Evolutionary conservation across 192 early-diverging fungal genomes (phyloP), one percentile per base, ranked within the genome.

Genomic region (Coemansia sp.): DNA sequence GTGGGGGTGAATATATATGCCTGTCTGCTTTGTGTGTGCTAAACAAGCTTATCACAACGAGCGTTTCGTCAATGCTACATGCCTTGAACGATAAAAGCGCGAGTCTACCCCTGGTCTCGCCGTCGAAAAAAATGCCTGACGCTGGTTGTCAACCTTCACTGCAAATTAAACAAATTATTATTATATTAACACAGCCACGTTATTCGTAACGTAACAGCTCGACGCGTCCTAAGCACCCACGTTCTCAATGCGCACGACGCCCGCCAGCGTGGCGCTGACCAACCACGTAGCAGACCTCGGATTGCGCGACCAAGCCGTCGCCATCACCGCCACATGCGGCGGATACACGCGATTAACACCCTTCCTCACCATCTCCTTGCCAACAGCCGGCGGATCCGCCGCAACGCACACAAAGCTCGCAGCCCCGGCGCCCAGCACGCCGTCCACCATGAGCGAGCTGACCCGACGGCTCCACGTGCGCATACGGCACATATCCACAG

Each of bases 241-340:
- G 23, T 61, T 43, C 18, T 78, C 74, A 33, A 78, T 67, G 6
- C 68, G 46, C 42, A 78, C 9, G 1, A 78, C 17, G 0, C 74
- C 74, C 15, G 42, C 42, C 17, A 68, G 61, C 3, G 46, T 41
- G 6, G 62, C 61, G 25, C 57, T 67, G 48, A 64, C 74, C 7
- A 78, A 51, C 74, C 74, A 78, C 9, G 41, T 19, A 0, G 64
- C 37, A 46, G 74, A 57, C 4, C 18, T 8, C 1, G 68, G 61
- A 37, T 67, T 68, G 14, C 65, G 30, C 9, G 74, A 71, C 74
- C 74, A 78, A n/a, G 54, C 68, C n/a, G 57, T 59, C 0, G 61
- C 54, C 33, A 57, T 40, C 25, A 78, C 54, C 1, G 64, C 61
- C 10, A 67, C 54, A n/a, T 71, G 54, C 10, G 64, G 57, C 33